Percentiles rank a stretch among this genome's conserved stretches.
Conservation (phyloP, 2,329 filamentous ascomycete species). For the Colletotrichum sidae region DNA sequence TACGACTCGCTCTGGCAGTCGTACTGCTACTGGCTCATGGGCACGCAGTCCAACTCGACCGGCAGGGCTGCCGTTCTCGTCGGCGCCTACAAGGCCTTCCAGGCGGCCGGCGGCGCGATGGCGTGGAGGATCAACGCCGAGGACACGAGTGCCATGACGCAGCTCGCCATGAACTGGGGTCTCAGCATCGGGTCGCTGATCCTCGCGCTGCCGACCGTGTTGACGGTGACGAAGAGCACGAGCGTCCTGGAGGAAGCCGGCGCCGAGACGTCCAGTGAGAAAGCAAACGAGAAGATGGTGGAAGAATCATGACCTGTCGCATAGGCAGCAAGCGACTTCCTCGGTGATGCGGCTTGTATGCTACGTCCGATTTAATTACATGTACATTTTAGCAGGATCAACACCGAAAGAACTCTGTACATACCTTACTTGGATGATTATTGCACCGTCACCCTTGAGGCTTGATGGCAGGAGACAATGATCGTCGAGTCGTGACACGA, state of each 20-base stretch:
- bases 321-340: too few relatives aligned
- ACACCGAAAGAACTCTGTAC: too few relatives aligned
- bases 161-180: slow-evolving; percentile 59
- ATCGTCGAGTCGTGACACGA: too few relatives aligned
- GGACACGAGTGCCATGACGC: slow-evolving; percentile 49
- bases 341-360: too few relatives aligned
- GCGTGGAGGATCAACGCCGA: slow-evolving; percentile 57
- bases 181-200: slow-evolving; percentile 56
- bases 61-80: slow-evolving; percentile 56
- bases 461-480: too few relatives aligned
- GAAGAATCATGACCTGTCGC: slow-evolving; percentile 5
- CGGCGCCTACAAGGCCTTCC: slow-evolving; percentile 59
- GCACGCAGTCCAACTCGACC: slow-evolving; percentile 56
- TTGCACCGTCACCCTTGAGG: too few relatives aligned
- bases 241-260: slow-evolving; percentile 42
- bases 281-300: slow-evolving; percentile 36
- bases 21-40: slow-evolving; percentile 71
- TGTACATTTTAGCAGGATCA: too few relatives aligned
- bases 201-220: slow-evolving; percentile 55
- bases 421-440: too few relatives aligned
- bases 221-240: slow-evolving; percentile 49
- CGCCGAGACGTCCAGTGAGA: slow-evolving; percentile 1
- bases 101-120: slow-evolving; percentile 57
- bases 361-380: too few relatives aligned
- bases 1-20: slow-evolving; percentile 76